Base-by-base conservation (phyloP, 805 yeast genomes). In the Yarrowia sp. region DNA sequence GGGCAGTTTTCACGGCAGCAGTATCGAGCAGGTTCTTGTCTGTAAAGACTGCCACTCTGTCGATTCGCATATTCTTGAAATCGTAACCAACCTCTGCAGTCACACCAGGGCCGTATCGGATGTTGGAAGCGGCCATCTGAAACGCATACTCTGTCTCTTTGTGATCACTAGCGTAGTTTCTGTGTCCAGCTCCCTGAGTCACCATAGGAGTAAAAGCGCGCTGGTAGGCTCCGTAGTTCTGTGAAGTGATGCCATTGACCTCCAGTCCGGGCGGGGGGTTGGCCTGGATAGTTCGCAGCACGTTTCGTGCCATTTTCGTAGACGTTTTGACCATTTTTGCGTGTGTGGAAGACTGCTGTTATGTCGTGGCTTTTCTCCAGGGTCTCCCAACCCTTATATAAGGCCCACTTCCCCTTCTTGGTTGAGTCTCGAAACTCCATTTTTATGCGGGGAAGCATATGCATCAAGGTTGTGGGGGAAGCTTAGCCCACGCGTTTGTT, bases 31-130 rank as follows among this genome's bases (percentile, higher is more conserved):
- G 66, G 52, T 70, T 74, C 16, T 59, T 58, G 67, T 77, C 79
- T 21, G 79, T 77, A 66, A 76, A 77, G 12, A 77, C 70, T 3
- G 79, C 79, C 4, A 77, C 79, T 33, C 69, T 68, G 36, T 71
- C 66, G 41, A 69, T 73, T 3, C 73, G 73, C 66, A 76, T 48
- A 62, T 75, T 72, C 67, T 70, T 71, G 66, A 77, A 74, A 56
- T 77, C 79, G 70, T 72, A 68, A 28, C 79, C 79, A 10, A 77
- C 74, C 59, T 77, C 79, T 5, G 67, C 52, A 11, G 79, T 77
- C 19, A 70, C 77, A 7, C 79, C 79, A 16, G 73, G 73, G n/a
- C 79, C 79, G 54, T 72, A 77, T 8, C 79, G 72, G 52, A 77
- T 74, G 63, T 75, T 76, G 61, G 75, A 71, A 4, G 79, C 76